Base-by-base conservation (phyloP, 768 basidiomycete genomes). In the Naganishia friedmannii region DNA sequence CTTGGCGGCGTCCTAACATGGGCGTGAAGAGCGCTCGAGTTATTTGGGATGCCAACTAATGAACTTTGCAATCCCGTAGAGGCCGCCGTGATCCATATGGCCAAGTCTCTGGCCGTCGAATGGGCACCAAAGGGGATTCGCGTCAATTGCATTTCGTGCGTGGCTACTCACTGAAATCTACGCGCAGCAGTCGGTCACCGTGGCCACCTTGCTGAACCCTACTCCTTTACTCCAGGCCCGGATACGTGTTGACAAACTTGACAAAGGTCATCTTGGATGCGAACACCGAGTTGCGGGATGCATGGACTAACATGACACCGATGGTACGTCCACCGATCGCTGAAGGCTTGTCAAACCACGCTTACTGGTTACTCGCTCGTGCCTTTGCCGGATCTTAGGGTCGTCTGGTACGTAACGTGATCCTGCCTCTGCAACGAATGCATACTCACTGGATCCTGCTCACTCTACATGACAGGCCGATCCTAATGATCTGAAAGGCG, bases 221-320 rank as follows among this genome's bases (percentile, higher is more conserved):
- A 3, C 1, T 23, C 23, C n/a, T n/a, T 51, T 4, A 26, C n/a
- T 13, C 26, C 72, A 92, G 91, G 75, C 92, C 93, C 26, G 94
- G 95, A 10, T 98, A 98, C 83, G 95, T 95, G 88, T 82, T 92
- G 70, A 96, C 93, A 8, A 89, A 90, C 81, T 84, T 98, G 69
- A 95, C 93, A 2, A 88, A 85, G 77, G 88, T 89, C 17, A 89
- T 97, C 75, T 81, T 96, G 55, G 87, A 88, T 68, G 85, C 87
- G 70, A 86, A 95, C 75, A 83, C 83, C 9, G 90, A 89, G 73
- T 85, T 95, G 45, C 89, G 89, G 86, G 90, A 80, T 67, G 76
- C 74, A 28, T 81, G 80, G 80, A 70, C 78, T 31, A 70, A 76
- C 74, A 68, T 77, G 67, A 77, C 76, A 39, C 78, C 79, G 1